Base-by-base conservation (phyloP, 108 stramenopile species). In the Fragilaria radians region DNA sequence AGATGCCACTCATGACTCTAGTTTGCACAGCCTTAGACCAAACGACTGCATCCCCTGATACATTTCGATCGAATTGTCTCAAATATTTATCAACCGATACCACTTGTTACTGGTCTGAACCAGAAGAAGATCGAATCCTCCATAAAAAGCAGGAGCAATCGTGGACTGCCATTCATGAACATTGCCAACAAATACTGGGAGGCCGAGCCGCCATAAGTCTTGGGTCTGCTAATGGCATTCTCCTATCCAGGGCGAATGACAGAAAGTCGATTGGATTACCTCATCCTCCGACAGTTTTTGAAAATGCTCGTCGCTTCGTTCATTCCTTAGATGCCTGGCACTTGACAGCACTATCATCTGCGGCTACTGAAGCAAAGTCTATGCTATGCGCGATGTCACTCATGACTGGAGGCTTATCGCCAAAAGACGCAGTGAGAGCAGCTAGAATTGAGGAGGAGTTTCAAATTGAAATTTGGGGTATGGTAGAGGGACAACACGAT, bases 401-500 rank as follows among this genome's bases (percentile, higher is more conserved):
- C 51, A 34, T 76, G 74, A 54, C 64, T 24, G 7, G 31, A 17
- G 32, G 26, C 56, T 59, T 50, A 63, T 52, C 61, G 31, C 58
- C 75, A 1, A 57, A 67, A n/a, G 64, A 90, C 64, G 97, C 94
- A 11, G 65, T 82, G 31, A 65, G 71, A 24, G 96, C 96, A 7
- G 72, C 86, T 17, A 77, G 98, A 17, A 82, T 99, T 2, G 98
- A 99, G 70, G 98, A 99, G 68, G 97, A 97, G 64, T 97, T 95
- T 64, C 92, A 99, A 63, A 94, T 98, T 60, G 80, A 85, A 31
- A 68, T 65, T 42, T 97, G 97, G 97, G 99, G 99, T 9, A 67
- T 99, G 48, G 97, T 99, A 27, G 99, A 99, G 63, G 99, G 97
- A 4, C 93, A 89, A 21, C 99, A 99, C 74, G 99, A 95, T 70